Base-by-base conservation (phyloP, 2,329 filamentous ascomycete species). In the Fusarium coffeatum region DNA sequence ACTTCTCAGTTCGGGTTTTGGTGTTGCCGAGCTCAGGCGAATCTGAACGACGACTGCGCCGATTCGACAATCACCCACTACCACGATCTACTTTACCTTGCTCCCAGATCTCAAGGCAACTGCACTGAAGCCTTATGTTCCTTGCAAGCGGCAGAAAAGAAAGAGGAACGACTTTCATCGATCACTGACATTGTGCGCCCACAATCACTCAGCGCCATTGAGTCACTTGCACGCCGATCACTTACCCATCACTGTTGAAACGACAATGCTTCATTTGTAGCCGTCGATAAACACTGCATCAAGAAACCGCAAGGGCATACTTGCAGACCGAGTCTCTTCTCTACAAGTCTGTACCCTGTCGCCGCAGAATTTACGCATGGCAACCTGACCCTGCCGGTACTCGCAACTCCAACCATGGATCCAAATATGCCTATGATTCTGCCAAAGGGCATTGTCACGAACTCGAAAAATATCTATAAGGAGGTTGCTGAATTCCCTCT, bases 401-500 rank as follows among this genome's bases (percentile, higher is more conserved):
- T 51, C 32, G 43, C 34, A 22, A 59, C 48, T 27, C 28, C 34
- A 43, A 55, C 64, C 27, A 81, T 81, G 80, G 78, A 80, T 64
- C 67, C 76, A 53, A 77, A 74, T 41, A 73, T 80, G 72, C 77
- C 80, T 40, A 81, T 84, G 78, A 82, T 87, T 37, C 73, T 89
- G 74, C 88, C 88, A 22, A 85, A 85, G 75, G 88, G 87, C 75
- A 84, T 89, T 64, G 82, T 89, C 64, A 81, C 83, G 51, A 89
- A 89, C 77, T 83, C 82, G 11, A 78, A 79, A 34, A 79, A 81
- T 51, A 81, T 89, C 34, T 87, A 88, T 69, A 81, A 82, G 27
- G 85, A 87, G 69, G 84, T 89, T 50, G 86, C 87, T 34, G 82
- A 80, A 69, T 85, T 85, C 71, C 76, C 83, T 23, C 77, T 83